phyloP scores from a whole-genome alignment of 169 alveolate species.

The Plasmodium cynomolgi region DNA sequence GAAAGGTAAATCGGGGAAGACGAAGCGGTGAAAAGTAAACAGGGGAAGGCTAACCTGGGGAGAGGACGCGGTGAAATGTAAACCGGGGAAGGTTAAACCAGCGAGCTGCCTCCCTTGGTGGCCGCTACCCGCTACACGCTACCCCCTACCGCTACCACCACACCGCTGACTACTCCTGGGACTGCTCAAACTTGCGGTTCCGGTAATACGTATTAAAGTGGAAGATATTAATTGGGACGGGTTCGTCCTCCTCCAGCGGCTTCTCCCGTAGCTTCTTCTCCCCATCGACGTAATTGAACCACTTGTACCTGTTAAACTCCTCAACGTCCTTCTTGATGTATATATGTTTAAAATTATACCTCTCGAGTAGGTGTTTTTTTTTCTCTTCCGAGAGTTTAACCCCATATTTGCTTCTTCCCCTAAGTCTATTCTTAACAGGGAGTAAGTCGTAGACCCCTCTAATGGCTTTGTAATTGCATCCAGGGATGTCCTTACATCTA shows the following conservation, averaged over 20 bases:
- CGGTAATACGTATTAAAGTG: constrained; percentile 81
- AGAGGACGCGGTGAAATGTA: no score
- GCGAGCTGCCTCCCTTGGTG: no score
- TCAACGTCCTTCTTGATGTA: constrained; percentile 81
- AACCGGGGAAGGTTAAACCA: no score
- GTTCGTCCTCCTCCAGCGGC: constrained; percentile 77
- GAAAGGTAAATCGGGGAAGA: background rate
- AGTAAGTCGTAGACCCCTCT: constrained; percentile 88
- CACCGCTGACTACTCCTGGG: background rate
- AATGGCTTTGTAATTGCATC: constrained; percentile 88
- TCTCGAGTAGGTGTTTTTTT: constrained; percentile 76
- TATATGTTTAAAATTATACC: constrained; percentile 73
- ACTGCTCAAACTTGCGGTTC: constrained; percentile 49
- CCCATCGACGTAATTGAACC: constrained; percentile 78
- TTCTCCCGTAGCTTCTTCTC: constrained; percentile 77
- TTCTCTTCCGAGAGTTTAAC: constrained; percentile 74
- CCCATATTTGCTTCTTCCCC: constrained; percentile 85
- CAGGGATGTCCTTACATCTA: constrained; percentile 88
- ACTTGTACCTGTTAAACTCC: constrained; percentile 74
- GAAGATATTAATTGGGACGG: constrained; percentile 82
- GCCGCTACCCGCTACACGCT: no score
- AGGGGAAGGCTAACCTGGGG: no score
- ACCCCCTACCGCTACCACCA: background rate
- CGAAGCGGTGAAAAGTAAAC: no score
- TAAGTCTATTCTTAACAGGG: constrained; percentile 88